A percentile compares a stretch with the other conserved stretches of the same genome.
Conservation (phyloP, 2,329 filamentous ascomycete species). For the Simplicillium sp. region DNA sequence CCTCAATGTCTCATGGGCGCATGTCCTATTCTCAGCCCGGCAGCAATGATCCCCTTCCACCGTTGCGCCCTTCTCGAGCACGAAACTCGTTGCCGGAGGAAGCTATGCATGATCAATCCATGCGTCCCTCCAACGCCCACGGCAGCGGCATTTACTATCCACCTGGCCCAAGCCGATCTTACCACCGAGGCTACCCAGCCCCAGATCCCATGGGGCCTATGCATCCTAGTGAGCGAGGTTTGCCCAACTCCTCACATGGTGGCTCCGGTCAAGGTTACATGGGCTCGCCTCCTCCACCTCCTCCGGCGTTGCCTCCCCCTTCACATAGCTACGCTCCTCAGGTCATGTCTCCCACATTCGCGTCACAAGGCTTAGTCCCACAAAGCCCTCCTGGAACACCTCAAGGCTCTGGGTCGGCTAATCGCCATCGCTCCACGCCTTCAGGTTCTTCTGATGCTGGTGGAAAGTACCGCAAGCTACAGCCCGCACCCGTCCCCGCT, state of each 20-base stretch:
- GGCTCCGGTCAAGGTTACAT: slow-evolving; percentile 14
- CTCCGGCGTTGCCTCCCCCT: slow-evolving; percentile 13
- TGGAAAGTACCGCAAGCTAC: slow-evolving; percentile 46
- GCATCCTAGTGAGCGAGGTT: slow-evolving; percentile 21
- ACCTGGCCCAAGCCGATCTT: slow-evolving; percentile 17
- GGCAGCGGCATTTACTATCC: slow-evolving; percentile 20
- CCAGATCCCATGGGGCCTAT: slow-evolving; percentile 19
- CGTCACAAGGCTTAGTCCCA: slow-evolving; percentile 18
- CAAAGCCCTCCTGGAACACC: slow-evolving; percentile 26
- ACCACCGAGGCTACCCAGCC: slow-evolving; percentile 20
- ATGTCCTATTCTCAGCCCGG: slow-evolving; percentile 25
- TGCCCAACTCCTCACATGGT: slow-evolving; percentile 16
- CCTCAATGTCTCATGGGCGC: slow-evolving; percentile 15
- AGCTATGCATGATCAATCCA: slow-evolving; percentile 17
- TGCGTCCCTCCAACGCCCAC: slow-evolving; percentile 17
- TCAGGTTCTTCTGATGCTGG: slow-evolving; percentile 27
- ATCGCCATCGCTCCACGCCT: slow-evolving; percentile 26
- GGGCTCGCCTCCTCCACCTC: slow-evolving; percentile 21
- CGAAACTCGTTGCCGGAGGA: slow-evolving; percentile 24
- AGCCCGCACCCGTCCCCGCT: slow-evolving; percentile 45
- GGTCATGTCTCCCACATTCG: slow-evolving; percentile 27
- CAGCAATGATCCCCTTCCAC: slow-evolving; percentile 25
- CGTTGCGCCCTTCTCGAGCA: slow-evolving; percentile 25
- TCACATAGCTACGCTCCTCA: slow-evolving; percentile 19
- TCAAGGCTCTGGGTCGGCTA: slow-evolving; percentile 18